Evolutionary conservation across 2,329 filamentous ascomycete genomes (phyloP), one percentile per base, ranked within the genome.

Genomic region (Aureobasidium sp.): DNA sequence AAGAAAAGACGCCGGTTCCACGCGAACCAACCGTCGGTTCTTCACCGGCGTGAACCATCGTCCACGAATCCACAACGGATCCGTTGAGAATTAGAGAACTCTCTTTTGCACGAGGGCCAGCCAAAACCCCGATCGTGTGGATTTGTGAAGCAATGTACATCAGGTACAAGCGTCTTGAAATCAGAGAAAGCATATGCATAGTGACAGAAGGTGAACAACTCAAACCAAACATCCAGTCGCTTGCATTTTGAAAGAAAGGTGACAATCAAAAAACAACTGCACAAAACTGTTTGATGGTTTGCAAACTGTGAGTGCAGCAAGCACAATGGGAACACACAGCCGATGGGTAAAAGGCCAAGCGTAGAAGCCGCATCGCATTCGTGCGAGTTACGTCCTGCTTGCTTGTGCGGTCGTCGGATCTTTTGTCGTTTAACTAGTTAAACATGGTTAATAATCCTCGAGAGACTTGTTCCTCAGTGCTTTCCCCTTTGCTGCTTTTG

Each of bases 21-120:
- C 51, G 49, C 49, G 49, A 53, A 9, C 35, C 15, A 53, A 53
- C 49, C 49, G 21, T 53, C 49, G 49, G 49, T 53, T 53, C 49
- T 53, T 40, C 49, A 17, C 51, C 51, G 51, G 51, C 51, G 51
- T 11, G 51, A 55, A 43, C 38, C 51, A 55, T 23, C 25, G 19
- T 35, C 25, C 27, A 37, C 37, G 50, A 23, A 54, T 31, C 25
- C 50, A 21, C 6, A 17, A 38, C 38, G 51, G 51, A 55, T 33
- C 27, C 38, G 51, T 55, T 55, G 51, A 23, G 37, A 25, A n/a
- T n/a, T 31, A 55, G 8, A 25, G 27, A 55, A 42, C 51, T 33
- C 38, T 51, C 33, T 46, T 17, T 46, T 43, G 13, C 25, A 55
- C 43, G 27, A 46, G 23, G 43, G 23, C 15, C 17, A 46, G 27